Percentiles rank a stretch among this genome's conserved stretches.
These are phyloP conservation scores for Viola pubescens DNA, from an alignment of 441 rosid species.

Conservation along the genomic window DNA sequence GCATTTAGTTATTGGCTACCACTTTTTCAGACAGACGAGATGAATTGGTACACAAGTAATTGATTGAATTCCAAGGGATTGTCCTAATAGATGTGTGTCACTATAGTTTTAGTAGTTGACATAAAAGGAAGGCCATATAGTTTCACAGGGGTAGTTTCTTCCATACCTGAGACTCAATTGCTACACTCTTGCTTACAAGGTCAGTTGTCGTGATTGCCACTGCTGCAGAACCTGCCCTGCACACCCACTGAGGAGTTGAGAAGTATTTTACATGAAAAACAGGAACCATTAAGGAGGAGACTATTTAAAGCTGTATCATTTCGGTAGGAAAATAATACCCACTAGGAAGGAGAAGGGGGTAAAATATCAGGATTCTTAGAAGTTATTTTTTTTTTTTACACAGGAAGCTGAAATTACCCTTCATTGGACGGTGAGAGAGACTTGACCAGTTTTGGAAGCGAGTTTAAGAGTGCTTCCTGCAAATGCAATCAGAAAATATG, in stretches of 20 bases:
- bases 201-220: constrained; percentile 95
- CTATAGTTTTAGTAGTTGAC: no score
- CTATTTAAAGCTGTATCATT: constrained; percentile 11
- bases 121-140: no score
- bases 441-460: constrained; percentile 66
- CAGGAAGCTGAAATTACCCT: constrained; percentile 39
- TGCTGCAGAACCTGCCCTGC: constrained; percentile 96
- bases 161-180: constrained; percentile 66
- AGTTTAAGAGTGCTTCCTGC: constrained; percentile 72
- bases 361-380: no score
- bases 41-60: not conserved
- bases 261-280: constrained; percentile 9
- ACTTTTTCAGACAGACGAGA: not conserved
- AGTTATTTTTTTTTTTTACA: not conserved
- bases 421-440: constrained; percentile 51
- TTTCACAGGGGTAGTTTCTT: not conserved
- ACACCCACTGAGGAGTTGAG: constrained; percentile 18
- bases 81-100: no score
- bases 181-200: constrained; percentile 96
- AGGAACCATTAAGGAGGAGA: not conserved
- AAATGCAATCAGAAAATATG: constrained; percentile 17
- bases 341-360: not conserved
- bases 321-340: not conserved
- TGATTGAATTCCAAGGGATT: not conserved
- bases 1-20: no score